Evolutionary conservation across 1,284 basidiomycete genomes (phyloP).

Genomic region (Apiotrichum gamsii): DNA sequence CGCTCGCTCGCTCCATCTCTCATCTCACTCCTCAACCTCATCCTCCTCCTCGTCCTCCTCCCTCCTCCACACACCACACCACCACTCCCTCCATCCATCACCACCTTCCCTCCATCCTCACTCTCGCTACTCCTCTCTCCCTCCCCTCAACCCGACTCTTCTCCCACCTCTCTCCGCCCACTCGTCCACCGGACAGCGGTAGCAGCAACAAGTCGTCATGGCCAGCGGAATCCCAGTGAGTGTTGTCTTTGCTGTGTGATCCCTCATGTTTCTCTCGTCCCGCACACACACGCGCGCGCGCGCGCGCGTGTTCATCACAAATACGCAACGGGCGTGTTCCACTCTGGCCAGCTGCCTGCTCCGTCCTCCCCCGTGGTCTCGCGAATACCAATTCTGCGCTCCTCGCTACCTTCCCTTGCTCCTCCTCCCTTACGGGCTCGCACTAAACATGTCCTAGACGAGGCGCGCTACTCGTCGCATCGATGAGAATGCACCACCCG

Average conservation of each 20-base stretch:
- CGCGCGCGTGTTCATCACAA: no score
- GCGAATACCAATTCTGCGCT: no score
- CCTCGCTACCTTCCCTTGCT: no score
- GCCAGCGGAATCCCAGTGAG: conserved; percentile 31
- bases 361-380: no score
- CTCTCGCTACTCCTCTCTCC: neutral
- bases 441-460: conserved; percentile 25
- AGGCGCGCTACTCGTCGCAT: conserved; percentile 32
- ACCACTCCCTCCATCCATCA: no score
- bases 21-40: conserved; percentile 3
- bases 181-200: conserved; percentile 1
- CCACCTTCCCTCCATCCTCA: neutral
- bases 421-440: no score
- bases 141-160: neutral
- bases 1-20: conserved; percentile 1
- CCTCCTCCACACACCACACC: neutral
- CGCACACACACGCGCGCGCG: no score
- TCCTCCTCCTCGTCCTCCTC: neutral
- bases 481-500: conserved; percentile 43
- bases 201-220: conserved; percentile 12
- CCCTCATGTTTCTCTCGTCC: neutral
- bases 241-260: neutral
- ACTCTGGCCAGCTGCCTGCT: no score
- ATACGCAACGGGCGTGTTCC: no score
- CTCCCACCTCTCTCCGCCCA: neutral